phyloP scores from a whole-genome alignment of 2,329 filamentous ascomycete species.

The Alternaria angustiovoidea region DNA sequence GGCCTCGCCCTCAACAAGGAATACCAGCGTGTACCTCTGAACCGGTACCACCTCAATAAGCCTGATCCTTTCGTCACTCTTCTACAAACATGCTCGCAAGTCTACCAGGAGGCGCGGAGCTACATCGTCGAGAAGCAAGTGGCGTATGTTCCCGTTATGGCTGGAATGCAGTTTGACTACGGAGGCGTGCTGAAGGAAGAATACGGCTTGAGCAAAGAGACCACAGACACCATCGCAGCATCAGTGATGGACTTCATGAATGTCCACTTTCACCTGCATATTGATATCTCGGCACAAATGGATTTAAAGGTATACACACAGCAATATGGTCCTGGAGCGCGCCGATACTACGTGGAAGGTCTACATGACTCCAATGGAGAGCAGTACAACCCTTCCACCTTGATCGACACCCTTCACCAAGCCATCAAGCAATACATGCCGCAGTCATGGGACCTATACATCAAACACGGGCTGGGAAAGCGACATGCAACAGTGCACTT shows the following conservation, averaged over 20 bases:
- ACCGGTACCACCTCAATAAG: conserved; percentile 3
- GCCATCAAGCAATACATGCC: not conserved
- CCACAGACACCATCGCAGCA: conserved; percentile 5
- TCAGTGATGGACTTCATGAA: conserved; percentile 7
- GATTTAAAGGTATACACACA: not conserved
- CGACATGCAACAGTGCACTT: conserved; percentile 9
- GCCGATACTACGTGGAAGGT: not conserved
- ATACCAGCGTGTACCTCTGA: conserved; percentile 4
- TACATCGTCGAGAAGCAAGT: conserved; percentile 5
- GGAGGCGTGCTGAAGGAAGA: not conserved
- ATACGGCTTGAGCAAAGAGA: conserved; percentile 3
- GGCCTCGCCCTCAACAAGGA: not conserved
- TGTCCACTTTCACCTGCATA: conserved; percentile 10
- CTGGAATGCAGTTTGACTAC: conserved; percentile 5
- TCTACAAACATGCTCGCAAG: not conserved
- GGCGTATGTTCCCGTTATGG: conserved; percentile 8
- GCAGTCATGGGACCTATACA: not conserved
- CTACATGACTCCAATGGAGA: not conserved
- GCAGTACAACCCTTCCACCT: not conserved
- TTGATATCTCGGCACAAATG: not conserved
- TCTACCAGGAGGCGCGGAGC: conserved; percentile 8
- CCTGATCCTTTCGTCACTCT: not conserved
- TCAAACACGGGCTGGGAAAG: not conserved
- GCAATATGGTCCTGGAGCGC: too few relatives aligned
- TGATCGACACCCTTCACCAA: not conserved